A percentile compares a stretch with the other conserved stretches of the same genome.
phyloP scores from a whole-genome alignment of 208 protist species.

The Porcisia hertigi region DNA sequence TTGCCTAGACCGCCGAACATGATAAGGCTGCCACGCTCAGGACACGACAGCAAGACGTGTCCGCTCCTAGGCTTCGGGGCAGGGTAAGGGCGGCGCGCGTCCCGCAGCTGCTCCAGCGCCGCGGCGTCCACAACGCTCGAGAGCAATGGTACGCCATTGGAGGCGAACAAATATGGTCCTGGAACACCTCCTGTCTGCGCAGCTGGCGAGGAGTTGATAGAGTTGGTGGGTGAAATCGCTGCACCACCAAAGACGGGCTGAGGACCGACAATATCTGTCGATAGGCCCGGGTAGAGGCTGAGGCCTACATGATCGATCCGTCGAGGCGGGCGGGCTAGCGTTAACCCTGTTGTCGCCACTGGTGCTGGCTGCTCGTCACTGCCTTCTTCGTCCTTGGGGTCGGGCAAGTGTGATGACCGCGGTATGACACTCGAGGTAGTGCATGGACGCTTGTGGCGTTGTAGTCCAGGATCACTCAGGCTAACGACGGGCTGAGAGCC shows the following conservation, averaged over 20 bases:
- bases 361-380: not conserved
- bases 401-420: not conserved
- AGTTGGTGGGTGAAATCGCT: not conserved
- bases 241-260: slow-evolving; percentile 41
- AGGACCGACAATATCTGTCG: slow-evolving; percentile 20
- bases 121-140: slow-evolving; percentile 14
- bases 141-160: slow-evolving; percentile 14
- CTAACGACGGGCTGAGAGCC: slow-evolving; percentile 1
- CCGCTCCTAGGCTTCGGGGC: slow-evolving; percentile 52
- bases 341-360: not conserved
- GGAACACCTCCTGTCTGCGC: not conserved
- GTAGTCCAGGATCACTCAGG: slow-evolving; percentile 8
- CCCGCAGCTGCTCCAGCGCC: slow-evolving; percentile 23
- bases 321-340: slow-evolving; percentile 8
- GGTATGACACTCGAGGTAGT: not conserved
- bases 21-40: slow-evolving; percentile 38
- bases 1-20: slow-evolving; percentile 55
- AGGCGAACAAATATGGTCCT: slow-evolving; percentile 8
- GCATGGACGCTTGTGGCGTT: slow-evolving; percentile 14
- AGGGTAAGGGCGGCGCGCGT: slow-evolving; percentile 21
- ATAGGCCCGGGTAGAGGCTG: slow-evolving; percentile 22
- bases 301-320: slow-evolving; percentile 9
- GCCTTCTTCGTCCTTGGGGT: not conserved
- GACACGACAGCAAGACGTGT: slow-evolving; percentile 48
- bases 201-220: not conserved